Base-by-base conservation (phyloP, 1,139 yeast genomes). In the Hansenula anomala region DNA sequence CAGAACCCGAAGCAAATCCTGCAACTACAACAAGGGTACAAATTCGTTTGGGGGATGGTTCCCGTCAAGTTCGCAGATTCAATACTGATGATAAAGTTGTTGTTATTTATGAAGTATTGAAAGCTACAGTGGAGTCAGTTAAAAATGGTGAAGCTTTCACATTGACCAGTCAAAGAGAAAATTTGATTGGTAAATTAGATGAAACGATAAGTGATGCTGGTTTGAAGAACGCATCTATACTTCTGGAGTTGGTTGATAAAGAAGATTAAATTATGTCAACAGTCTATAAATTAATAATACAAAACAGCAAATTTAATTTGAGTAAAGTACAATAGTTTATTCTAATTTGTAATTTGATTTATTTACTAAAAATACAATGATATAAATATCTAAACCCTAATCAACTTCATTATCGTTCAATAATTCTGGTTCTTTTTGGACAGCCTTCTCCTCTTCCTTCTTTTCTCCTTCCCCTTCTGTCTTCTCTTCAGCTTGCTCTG, bases 21-120 rank as follows among this genome's bases (percentile, higher is more conserved):
- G 71, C 71, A 4, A 61, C 73, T 1, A 73, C 78, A 1, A 87
- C 97, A 1, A 69, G 98, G 51, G 75, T 94, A 19, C 98, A 92
- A 60, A 73, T 94, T 17, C 72, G 97, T 42, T 75, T 88, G 32
- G 95, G 94, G 15, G 89, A 84, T 52, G 97, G 97, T 18, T 74
- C 81, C 40, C 69, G 97, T 45, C 64, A 83, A 13, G 82, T 92
- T n/a, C 81, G 88, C 42, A 74, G 88, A 47, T 85, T 92, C 53
- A 63, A 63, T 13, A 53, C 73, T 10, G 56, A 64, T 5, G 94
- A 83, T 48, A 63, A 69, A 5, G 85, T 94, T 0, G 46, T 75
- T 54, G 67, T 69, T 14, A 69, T 92, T 28, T 86, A 68, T 56
- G 80, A 82, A 36, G 67, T 75, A 27, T 69, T 75, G 28, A 78